Conservation (phyloP, 352 stramenopile species). For the Phytophthora gonapodyides region DNA sequence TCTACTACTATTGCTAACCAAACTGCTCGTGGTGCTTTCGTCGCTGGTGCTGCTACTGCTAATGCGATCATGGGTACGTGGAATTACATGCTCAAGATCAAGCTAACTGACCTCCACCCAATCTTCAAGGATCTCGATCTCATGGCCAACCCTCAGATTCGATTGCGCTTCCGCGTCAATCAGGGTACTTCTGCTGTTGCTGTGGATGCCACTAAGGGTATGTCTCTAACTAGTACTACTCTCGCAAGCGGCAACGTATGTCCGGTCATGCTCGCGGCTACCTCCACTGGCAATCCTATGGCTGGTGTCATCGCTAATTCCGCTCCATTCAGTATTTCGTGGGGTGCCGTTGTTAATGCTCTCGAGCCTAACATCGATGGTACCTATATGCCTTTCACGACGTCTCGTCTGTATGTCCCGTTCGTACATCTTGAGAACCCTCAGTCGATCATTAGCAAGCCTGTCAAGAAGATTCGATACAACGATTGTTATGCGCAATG, state of each 20-base stretch:
- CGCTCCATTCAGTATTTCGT: neutral
- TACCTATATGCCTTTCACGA: slow-evolving; percentile 3
- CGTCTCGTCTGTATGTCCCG: neutral
- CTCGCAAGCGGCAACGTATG: neutral
- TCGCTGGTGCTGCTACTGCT: slow-evolving; percentile 4
- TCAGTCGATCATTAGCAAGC: slow-evolving; percentile 4
- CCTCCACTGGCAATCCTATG: slow-evolving; percentile 1
- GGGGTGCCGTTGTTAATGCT: slow-evolving; percentile 3
- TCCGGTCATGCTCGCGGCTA: neutral
- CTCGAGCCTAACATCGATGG: slow-evolving; percentile 10
- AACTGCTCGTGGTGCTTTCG: slow-evolving; percentile 5
- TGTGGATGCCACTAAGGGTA: neutral
- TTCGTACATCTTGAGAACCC: slow-evolving; percentile 12
- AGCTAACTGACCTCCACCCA: slow-evolving; percentile 4
- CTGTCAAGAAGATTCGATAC: slow-evolving; percentile 9
- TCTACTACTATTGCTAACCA: slow-evolving; percentile 16
- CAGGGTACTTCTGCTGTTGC: slow-evolving; percentile 4
- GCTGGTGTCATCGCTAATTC: neutral
- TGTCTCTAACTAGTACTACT: slow-evolving; percentile 7
- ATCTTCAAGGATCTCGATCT: slow-evolving; percentile 13
- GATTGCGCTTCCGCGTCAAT: slow-evolving; percentile 10
- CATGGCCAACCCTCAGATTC: slow-evolving; percentile 12
- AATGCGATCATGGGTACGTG: neutral
- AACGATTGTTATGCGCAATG: slow-evolving; percentile 13
- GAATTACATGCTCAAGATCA: slow-evolving; percentile 6